Percentiles rank a stretch among this genome's conserved stretches.
Conservation (phyloP, 2,329 filamentous ascomycete genomes). For the Penicillium sclerotiorum region DNA sequence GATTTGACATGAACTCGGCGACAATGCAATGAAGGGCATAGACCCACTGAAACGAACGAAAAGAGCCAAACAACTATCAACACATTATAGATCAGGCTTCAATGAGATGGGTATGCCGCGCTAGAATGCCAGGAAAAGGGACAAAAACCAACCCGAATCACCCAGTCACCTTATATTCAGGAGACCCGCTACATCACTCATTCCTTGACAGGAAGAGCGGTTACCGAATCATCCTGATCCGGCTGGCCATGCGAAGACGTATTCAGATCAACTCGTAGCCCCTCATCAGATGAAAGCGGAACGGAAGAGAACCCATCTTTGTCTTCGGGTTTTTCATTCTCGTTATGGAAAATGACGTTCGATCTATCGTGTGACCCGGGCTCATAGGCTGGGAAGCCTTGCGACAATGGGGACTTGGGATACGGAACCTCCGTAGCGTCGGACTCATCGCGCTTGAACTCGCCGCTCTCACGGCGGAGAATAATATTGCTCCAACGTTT, state of each 20-base stretch:
- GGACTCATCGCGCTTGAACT: slow-evolving; percentile 26
- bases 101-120: slow-evolving; percentile 1
- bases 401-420: slow-evolving; percentile 37
- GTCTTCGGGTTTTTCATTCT: slow-evolving; percentile 12
- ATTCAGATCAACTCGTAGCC: slow-evolving; percentile 15
- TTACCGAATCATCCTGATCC: background rate
- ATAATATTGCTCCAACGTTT: slow-evolving; percentile 44
- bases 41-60: background rate
- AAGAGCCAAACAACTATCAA: background rate
- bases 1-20: background rate
- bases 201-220: slow-evolving; percentile 9
- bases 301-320: slow-evolving; percentile 23
- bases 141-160: background rate
- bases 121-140: background rate
- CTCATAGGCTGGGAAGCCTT: slow-evolving; percentile 28
- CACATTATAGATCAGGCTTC: background rate
- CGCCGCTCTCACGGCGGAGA: slow-evolving; percentile 36
- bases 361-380: slow-evolving; percentile 7
- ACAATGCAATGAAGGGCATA: background rate
- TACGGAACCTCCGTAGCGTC: slow-evolving; percentile 26
- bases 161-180: background rate
- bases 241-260: too few relatives aligned
- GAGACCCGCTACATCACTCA: background rate
- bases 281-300: slow-evolving; percentile 18
- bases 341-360: background rate